A percentile compares a stretch with the other conserved stretches of the same genome.
phyloP scores from a whole-genome alignment of 768 basidiomycete genomes.

The Phallus indusiatus region DNA sequence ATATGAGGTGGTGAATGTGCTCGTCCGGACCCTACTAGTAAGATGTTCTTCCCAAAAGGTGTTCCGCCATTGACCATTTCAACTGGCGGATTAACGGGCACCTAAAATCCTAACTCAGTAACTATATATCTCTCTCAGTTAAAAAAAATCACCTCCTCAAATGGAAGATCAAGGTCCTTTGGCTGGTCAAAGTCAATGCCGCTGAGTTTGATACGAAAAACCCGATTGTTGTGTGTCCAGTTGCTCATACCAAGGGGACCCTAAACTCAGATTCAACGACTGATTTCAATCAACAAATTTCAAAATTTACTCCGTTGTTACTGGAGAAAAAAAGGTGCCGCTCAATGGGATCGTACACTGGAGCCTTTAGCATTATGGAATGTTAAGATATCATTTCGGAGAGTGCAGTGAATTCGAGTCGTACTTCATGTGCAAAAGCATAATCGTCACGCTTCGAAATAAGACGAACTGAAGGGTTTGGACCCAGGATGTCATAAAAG shows the following conservation, averaged over 20 bases:
- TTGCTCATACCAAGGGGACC: constrained; percentile 55
- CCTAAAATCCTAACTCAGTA: constrained; percentile 26
- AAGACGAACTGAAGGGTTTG: constrained; percentile 43
- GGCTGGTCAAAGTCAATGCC: constrained; percentile 29
- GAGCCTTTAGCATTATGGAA: constrained; percentile 28
- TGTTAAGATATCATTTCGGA: too few species aligned
- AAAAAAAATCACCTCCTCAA: constrained; percentile 5
- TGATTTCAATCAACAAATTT: not conserved
- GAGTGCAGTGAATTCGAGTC: not conserved
- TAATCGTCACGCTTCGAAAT: constrained; percentile 53
- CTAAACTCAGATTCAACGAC: not conserved
- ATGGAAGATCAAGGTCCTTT: too few species aligned
- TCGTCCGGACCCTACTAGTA: constrained; percentile 59
- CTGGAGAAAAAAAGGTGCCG: constrained; percentile 67
- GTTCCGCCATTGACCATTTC: constrained; percentile 69
- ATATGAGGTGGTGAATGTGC: constrained; percentile 52
- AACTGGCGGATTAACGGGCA: constrained; percentile 45
- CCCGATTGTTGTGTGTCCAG: constrained; percentile 50
- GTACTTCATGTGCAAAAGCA: constrained; percentile 63
- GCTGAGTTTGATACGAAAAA: constrained; percentile 52
- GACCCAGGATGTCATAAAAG: constrained; percentile 55
- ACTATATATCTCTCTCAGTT: not conserved
- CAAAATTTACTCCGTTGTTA: constrained; percentile 37
- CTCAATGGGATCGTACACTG: constrained; percentile 55
- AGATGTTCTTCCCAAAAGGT: constrained; percentile 45